Percentiles rank a stretch among this genome's conserved stretches.
These are phyloP conservation scores for Cryptococcus floricola DNA, from an alignment of 1,284 basidiomycete species.

Conservation along the genomic window DNA sequence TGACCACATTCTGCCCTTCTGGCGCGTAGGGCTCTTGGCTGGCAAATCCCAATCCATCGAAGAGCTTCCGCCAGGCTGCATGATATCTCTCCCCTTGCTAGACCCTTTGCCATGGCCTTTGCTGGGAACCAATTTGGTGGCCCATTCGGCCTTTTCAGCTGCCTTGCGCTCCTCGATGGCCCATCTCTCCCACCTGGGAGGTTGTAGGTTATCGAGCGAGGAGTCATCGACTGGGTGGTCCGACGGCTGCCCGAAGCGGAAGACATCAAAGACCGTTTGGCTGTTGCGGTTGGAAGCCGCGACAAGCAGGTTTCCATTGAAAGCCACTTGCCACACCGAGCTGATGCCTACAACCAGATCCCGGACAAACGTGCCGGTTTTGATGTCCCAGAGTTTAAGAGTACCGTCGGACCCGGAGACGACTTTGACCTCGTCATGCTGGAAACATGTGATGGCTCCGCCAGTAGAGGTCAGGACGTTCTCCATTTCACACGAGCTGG, in stretches of 20 bases:
- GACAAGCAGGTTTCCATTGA: conserved; percentile 86
- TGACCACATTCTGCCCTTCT: too few relatives aligned
- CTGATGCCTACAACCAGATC: conserved; percentile 83
- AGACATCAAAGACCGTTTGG: conserved; percentile 56
- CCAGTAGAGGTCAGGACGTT: conserved; percentile 81
- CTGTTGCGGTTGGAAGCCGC: conserved; percentile 81
- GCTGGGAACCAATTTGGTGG: too few relatives aligned
- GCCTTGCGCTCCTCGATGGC: conserved; percentile 13
- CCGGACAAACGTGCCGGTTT: conserved; percentile 73
- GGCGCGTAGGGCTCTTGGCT: too few relatives aligned
- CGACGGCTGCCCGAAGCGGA: conserved; percentile 37
- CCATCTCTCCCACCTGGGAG: conserved; percentile 37
- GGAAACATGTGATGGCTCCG: conserved; percentile 94
- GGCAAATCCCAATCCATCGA: too few relatives aligned
- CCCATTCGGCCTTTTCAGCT: conserved; percentile 1
- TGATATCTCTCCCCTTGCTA: too few relatives aligned
- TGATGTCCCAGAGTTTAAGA: conserved; percentile 92
- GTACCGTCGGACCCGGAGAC: conserved; percentile 91
- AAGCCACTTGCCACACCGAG: conserved; percentile 93
- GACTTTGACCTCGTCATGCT: conserved; percentile 94
- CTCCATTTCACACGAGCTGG: conserved; percentile 69
- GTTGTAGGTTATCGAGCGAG: conserved; percentile 29
- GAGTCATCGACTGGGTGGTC: conserved; percentile 36
- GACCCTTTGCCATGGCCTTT: too few relatives aligned
- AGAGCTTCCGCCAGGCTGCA: too few relatives aligned